These are phyloP conservation scores for Trichosporon sp. DNA, from an alignment of 1,284 basidiomycete genomes.

Conservation along the genomic window DNA sequence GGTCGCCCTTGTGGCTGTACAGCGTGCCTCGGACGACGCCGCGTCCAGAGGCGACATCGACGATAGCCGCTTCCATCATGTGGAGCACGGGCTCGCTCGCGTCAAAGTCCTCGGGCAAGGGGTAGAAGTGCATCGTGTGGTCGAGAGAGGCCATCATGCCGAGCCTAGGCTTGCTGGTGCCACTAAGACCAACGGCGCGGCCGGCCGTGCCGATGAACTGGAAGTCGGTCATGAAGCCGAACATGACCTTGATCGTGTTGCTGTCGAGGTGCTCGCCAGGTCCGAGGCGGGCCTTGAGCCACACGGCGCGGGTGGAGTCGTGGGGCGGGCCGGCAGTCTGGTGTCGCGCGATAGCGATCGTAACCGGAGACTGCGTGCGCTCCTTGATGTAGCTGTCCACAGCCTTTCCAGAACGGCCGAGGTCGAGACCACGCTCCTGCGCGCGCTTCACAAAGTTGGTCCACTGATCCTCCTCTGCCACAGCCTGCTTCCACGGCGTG, in stretches of 20 bases:
- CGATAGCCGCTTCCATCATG: slow-evolving; percentile 70
- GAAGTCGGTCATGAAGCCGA: slow-evolving; percentile 82
- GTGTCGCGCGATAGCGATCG: slow-evolving; percentile 58
- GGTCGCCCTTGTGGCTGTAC: slow-evolving; percentile 69
- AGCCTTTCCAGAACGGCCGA: slow-evolving; percentile 35
- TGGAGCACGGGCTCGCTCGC: slow-evolving; percentile 79
- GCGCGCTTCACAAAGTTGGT: slow-evolving; percentile 39
- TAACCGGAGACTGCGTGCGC: slow-evolving; percentile 68
- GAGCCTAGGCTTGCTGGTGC: slow-evolving; percentile 55
- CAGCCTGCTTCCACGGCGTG: slow-evolving; percentile 67
- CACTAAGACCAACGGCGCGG: slow-evolving; percentile 67
- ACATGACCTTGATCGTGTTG: slow-evolving; percentile 83
- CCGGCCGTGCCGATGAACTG: slow-evolving; percentile 71
- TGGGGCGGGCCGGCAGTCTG: slow-evolving; percentile 23
- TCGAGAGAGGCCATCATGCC: slow-evolving; percentile 81
- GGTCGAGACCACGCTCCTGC: slow-evolving; percentile 28
- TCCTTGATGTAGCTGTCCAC: slow-evolving; percentile 61
- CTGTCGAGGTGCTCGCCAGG: slow-evolving; percentile 64
- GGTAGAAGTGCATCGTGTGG: slow-evolving; percentile 81
- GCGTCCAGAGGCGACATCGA: slow-evolving; percentile 65
- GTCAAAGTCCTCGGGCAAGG: slow-evolving; percentile 70
- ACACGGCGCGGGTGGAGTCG: slow-evolving; percentile 66
- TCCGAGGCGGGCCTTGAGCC: slow-evolving; percentile 70
- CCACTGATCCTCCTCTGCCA: slow-evolving; percentile 63
- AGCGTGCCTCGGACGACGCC: slow-evolving; percentile 75